Conservation (phyloP, 345 rosid species). For the Firmiana major region DNA sequence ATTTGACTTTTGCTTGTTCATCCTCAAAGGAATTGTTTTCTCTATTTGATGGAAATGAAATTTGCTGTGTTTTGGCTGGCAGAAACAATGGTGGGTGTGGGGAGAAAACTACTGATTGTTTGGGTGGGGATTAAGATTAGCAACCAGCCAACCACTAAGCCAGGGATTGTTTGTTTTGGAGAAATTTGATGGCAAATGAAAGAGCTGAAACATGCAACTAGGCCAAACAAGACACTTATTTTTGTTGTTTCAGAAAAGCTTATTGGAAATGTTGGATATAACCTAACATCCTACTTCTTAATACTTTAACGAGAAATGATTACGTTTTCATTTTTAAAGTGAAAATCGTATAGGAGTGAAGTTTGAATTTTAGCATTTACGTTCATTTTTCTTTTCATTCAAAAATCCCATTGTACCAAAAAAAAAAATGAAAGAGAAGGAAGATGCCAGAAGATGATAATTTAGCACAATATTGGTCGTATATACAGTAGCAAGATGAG, state of each 20-base stretch:
- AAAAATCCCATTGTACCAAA: too few relatives aligned
- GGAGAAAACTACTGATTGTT: not conserved
- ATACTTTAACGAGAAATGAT: too few relatives aligned
- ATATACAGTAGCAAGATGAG: not conserved
- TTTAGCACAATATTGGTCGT: too few relatives aligned
- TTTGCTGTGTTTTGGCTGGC: conserved; percentile 21
- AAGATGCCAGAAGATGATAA: too few relatives aligned
- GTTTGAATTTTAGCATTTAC: too few relatives aligned
- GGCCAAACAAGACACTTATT: not conserved
- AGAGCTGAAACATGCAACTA: not conserved
- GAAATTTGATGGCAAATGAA: not conserved
- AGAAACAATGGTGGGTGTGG: not conserved
- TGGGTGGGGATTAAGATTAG: not conserved
- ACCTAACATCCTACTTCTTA: not conserved
- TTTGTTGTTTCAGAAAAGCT: not conserved
- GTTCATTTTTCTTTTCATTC: too few relatives aligned
- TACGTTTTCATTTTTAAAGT: too few relatives aligned
- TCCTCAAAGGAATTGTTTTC: not conserved
- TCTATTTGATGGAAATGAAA: not conserved
- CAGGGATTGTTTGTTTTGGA: not conserved
- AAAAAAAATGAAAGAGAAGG: too few relatives aligned
- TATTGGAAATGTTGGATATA: not conserved
- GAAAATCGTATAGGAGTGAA: too few relatives aligned
- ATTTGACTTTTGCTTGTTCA: not conserved
- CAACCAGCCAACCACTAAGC: not conserved